Percentiles rank a stretch among this genome's conserved stretches.
phyloP scores from a whole-genome alignment of 768 basidiomycete species.

The Leccinum ochraceum region DNA sequence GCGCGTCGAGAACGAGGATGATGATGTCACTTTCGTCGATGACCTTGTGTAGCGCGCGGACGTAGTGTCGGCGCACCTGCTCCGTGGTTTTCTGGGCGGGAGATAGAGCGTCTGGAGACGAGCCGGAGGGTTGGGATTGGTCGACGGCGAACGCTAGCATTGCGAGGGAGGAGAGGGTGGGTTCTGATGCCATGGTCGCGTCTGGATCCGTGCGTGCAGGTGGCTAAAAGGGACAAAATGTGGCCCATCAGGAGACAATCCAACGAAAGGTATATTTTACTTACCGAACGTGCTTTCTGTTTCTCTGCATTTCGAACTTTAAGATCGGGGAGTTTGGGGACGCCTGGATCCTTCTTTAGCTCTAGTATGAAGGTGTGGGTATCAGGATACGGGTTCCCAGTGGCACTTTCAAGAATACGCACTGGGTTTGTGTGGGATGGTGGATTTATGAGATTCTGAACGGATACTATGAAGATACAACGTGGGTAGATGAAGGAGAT shows the following conservation, averaged over 20 bases:
- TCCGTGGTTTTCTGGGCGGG: conserved; percentile 56
- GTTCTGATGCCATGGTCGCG: conserved; percentile 72
- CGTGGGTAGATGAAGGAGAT: neutral
- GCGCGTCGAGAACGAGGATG: conserved; percentile 86
- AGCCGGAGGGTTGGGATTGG: conserved; percentile 3
- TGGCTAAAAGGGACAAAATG: conserved; percentile 13
- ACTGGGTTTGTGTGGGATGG: conserved; percentile 30
- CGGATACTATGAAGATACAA: neutral
- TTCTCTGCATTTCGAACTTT: conserved; percentile 59
- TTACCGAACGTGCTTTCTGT: conserved; percentile 43
- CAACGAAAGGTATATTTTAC: conserved; percentile 18
- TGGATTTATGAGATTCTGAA: conserved; percentile 27
- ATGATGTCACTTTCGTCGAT: conserved; percentile 92
- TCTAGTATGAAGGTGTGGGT: conserved; percentile 41
- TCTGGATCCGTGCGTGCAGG: conserved; percentile 46
- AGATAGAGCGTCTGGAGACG: conserved; percentile 33
- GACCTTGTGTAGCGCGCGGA: conserved; percentile 85
- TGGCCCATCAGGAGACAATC: neutral
- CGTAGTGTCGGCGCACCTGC: conserved; percentile 70
- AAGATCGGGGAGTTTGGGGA: conserved; percentile 78
- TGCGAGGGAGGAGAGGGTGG: conserved; percentile 64
- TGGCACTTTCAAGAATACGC: conserved; percentile 1
- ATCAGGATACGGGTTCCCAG: conserved; percentile 9
- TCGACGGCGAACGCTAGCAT: conserved; percentile 42
- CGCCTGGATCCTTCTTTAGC: conserved; percentile 86